Conservation (phyloP, 495 filamentous ascomycete genomes). For the Xylaria acuta region DNA sequence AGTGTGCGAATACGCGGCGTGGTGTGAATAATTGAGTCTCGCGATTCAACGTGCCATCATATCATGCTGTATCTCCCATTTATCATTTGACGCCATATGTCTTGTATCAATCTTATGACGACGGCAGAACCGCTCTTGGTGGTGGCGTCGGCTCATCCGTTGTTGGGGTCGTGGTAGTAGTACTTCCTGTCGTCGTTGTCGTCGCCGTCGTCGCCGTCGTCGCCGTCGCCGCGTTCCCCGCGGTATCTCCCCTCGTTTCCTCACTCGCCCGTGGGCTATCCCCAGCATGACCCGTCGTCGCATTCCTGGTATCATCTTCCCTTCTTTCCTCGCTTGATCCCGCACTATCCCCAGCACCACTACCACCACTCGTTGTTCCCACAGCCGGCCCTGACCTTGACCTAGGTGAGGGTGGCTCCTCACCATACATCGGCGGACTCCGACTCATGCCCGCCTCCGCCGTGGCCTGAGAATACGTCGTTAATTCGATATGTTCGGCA, state of each 20-base stretch:
- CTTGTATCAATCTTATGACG: neutral
- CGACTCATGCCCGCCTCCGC: slow-evolving; percentile 30
- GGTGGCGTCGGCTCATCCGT: neutral
- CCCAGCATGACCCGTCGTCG: neutral
- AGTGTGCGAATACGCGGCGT: neutral
- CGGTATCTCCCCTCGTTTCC: slow-evolving; percentile 3
- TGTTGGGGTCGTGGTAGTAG: neutral
- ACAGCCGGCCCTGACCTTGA: neutral
- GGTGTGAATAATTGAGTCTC: neutral
- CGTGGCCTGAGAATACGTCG: slow-evolving; percentile 22
- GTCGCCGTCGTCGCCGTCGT: neutral
- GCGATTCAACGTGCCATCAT: neutral
- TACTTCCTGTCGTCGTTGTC: neutral
- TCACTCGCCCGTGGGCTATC: neutral
- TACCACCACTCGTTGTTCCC: neutral
- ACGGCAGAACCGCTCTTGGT: neutral
- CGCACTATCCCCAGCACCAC: neutral
- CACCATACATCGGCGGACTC: slow-evolving; percentile 34
- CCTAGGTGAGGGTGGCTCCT: neutral
- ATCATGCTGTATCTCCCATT: neutral
- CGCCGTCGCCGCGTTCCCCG: no score
- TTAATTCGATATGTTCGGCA: slow-evolving; percentile 34
- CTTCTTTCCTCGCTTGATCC: neutral
- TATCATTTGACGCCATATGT: neutral
- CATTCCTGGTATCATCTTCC: neutral